Conservation (phyloP, 164 flowering plant species). For the Magnolia officinalis region DNA sequence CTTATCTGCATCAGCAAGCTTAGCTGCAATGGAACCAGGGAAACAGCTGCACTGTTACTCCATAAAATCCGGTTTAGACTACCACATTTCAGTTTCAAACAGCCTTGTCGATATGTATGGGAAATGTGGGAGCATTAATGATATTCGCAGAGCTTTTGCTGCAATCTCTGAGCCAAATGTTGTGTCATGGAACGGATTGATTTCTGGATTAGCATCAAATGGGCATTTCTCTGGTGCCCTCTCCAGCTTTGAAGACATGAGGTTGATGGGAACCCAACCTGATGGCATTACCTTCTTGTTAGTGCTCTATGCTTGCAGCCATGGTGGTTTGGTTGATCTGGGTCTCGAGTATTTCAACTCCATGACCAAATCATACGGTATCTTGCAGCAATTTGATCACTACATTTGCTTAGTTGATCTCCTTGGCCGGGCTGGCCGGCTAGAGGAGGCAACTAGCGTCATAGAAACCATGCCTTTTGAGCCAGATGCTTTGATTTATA, state of each 20-base stretch:
- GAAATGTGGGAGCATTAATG: conserved; percentile 44
- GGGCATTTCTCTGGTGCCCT: conserved; percentile 39
- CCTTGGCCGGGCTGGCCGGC: conserved; percentile 48
- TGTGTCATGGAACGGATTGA: conserved; percentile 60
- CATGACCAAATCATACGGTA: conserved; percentile 29
- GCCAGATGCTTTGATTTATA: conserved; percentile 42
- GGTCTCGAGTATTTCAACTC: conserved; percentile 46
- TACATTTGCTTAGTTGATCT: conserved; percentile 56
- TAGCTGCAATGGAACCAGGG: conserved; percentile 40
- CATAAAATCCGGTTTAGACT: conserved; percentile 39
- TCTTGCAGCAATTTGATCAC: conserved; percentile 43
- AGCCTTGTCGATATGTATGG: conserved; percentile 52
- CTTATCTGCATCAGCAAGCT: conserved; percentile 48
- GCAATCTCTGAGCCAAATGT: conserved; percentile 43
- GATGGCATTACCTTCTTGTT: conserved; percentile 47
- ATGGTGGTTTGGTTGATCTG: conserved; percentile 47
- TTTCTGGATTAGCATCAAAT: conserved; percentile 49
- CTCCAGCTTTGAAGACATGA: conserved; percentile 59
- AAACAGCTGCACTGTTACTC: conserved; percentile 52
- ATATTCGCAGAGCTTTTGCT: conserved; percentile 35
- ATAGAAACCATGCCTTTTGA: conserved; percentile 41
- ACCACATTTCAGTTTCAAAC: conserved; percentile 41
- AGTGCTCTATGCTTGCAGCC: conserved; percentile 54
- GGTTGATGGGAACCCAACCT: conserved; percentile 38
- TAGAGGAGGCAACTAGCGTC: conserved; percentile 45